Evolutionary conservation across 768 basidiomycete species (phyloP), one percentile per base, ranked within the genome.

Genomic region (Trametopsis cervina): DNA sequence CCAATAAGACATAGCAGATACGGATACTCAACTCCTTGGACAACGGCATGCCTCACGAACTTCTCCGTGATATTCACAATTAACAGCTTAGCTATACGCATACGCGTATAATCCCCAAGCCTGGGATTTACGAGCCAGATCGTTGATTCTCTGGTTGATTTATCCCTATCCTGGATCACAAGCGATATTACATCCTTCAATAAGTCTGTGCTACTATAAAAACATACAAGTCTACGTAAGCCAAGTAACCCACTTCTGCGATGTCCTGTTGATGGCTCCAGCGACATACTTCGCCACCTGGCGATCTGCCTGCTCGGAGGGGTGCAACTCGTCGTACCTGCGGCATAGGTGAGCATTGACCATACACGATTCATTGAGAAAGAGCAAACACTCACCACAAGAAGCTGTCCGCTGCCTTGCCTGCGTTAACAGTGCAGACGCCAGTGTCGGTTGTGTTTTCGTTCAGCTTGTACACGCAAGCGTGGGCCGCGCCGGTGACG

Each of bases 231-330:
- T 35, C 33, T 39, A 54, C 24, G 48, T 54, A 22, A 50, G 43
- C 53, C 53, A 54, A 3, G 53, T 54, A 3, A 41, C 43, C 15
- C 38, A 54, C 35, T 42, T 41, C 6, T 37, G 23, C 11, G 44
- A 46, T 21, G 43, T 42, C 7, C 53, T 26, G 6, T 20, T 18
- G 24, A 54, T 47, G 13, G 49, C 48, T 7, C 38, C 51, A 0
- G 75, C 66, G n/a, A 81, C 72, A 53, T 81, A 74, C 41, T 68
- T 65, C 1, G 78, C 80, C 2, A 81, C 67, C 26, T 76, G 68
- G n/a, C 80, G 63, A 44, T 76, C 73, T 1, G 74, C 67, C 54
- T 83, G 81, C 55, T 80, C 76, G 4, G 77, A 78, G 6, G 77
- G 76, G 56, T 81, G 80, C 12, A 83, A 64, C 52, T 81, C 80